Evolutionary conservation across 2,329 filamentous ascomycete species (phyloP), one percentile per base, ranked within the genome.

Genomic region (Bisporella sp.): DNA sequence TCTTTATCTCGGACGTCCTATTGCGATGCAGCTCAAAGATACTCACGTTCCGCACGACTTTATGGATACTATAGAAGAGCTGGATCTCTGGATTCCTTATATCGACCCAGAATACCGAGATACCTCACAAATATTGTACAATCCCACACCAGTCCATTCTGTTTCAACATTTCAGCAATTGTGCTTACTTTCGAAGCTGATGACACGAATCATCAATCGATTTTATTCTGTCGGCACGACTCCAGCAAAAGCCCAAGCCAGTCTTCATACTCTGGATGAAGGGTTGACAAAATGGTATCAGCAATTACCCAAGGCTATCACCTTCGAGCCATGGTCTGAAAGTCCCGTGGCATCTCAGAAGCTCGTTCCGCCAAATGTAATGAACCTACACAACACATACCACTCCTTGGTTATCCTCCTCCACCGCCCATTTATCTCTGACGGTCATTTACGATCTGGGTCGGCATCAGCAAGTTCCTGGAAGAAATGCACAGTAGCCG

Each of bases 331-430:
- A 30, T 66, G 41, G 35, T 58, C 32, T 21, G 51, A 49, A 21
- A 48, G 53, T 37, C 37, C 47, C 5, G 37, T 48, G 3, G 46
- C 13, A 28, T 37, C 45, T 11, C 47, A 21, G 9, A 47, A 41
- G 45, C 13, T n/a, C 5, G 45, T 13, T 21, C 52, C 54, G 2
- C 63, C 64, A 11, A 68, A 67, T 50, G 52, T 64, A n/a, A 62
- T 68, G 48, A 60, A 63, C 21, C 48, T 68, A 12, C 60, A 64
- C 47, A 59, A 59, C 13, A 61, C 66, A 57, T 74, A 71, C 53
- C 62, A 73, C 52, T 67, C 70, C 4, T 63, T 74, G 9, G 64
- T 67, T 7, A 73, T 74, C 43, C 62, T 75, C 0, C 64, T 74
- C 7, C 70, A 74, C 50, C 68, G 71, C 1, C 70, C 72, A 1